These are phyloP conservation scores for Silene noctiflora DNA, from an alignment of 179 eudicot genomes.

Conservation along the genomic window DNA sequence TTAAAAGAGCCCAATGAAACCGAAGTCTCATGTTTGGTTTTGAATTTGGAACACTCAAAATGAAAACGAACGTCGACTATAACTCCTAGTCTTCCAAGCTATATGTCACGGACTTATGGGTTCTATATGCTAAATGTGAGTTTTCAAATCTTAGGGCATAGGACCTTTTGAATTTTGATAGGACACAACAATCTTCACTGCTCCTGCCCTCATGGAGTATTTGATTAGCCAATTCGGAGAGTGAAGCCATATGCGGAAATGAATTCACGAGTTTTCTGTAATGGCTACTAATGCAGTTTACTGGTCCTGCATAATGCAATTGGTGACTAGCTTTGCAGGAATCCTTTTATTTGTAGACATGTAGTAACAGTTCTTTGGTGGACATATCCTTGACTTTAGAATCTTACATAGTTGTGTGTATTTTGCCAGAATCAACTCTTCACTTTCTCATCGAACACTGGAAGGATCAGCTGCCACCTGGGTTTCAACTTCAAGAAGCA, in stretches of 20 bases:
- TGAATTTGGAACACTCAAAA: too few relatives aligned
- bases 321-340: not conserved
- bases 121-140: too few relatives aligned
- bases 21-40: too few relatives aligned
- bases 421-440: constrained; percentile 69
- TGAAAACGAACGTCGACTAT: not conserved
- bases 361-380: not conserved
- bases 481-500: constrained; percentile 73
- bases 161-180: not conserved
- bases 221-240: not conserved
- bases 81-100: too few relatives aligned
- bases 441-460: constrained; percentile 71
- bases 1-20: too few relatives aligned
- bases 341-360: not conserved
- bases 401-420: not conserved
- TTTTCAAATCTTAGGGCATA: not conserved
- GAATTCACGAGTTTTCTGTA: not conserved
- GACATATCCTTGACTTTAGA: not conserved
- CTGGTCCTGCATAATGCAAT: not conserved
- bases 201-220: not conserved
- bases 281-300: not conserved
- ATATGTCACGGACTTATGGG: too few relatives aligned
- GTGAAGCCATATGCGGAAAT: not conserved
- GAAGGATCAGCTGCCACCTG: constrained; percentile 82
- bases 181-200: not conserved